These are phyloP conservation scores for Heritiera littoralis DNA, from an alignment of 345 rosid genomes.

Conservation along the genomic window DNA sequence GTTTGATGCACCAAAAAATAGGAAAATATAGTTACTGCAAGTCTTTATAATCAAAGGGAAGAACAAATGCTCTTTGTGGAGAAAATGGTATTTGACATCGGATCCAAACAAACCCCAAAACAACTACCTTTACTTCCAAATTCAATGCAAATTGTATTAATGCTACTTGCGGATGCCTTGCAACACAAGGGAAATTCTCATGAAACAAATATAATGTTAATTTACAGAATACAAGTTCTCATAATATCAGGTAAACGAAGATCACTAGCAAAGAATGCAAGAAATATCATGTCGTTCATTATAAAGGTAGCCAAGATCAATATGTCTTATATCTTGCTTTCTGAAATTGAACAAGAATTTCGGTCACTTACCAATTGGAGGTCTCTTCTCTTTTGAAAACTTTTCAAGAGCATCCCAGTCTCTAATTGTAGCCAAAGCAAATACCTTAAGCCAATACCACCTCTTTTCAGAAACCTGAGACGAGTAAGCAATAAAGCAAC, in stretches of 20 bases:
- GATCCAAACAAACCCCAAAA: background rate
- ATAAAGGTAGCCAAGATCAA: slow-evolving; percentile 8
- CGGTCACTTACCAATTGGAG: slow-evolving; percentile 67
- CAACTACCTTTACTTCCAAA: background rate
- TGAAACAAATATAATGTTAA: background rate
- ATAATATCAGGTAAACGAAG: slow-evolving; percentile 20
- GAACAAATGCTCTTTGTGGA: background rate
- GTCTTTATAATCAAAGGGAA: background rate
- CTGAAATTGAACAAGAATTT: background rate
- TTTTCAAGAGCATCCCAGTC: slow-evolving; percentile 93
- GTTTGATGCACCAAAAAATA: slow-evolving; percentile 22
- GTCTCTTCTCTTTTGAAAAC: slow-evolving; percentile 94
- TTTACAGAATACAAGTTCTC: slow-evolving; percentile 1
- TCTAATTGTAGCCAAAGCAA: slow-evolving; percentile 85
- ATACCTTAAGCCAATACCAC: slow-evolving; percentile 84
- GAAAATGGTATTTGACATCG: background rate
- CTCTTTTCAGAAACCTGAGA: slow-evolving; percentile 86
- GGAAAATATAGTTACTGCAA: background rate
- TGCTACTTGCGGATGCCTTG: too few relatives aligned
- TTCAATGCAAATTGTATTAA: too few relatives aligned
- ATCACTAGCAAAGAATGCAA: slow-evolving; percentile 8
- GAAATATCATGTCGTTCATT: background rate
- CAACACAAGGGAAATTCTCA: too few relatives aligned
- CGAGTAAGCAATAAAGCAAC: slow-evolving; percentile 40
- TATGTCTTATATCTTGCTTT: background rate